These are phyloP conservation scores for Phialemonium atrogriseum DNA, from an alignment of 2,329 filamentous ascomycete species.

Conservation along the genomic window DNA sequence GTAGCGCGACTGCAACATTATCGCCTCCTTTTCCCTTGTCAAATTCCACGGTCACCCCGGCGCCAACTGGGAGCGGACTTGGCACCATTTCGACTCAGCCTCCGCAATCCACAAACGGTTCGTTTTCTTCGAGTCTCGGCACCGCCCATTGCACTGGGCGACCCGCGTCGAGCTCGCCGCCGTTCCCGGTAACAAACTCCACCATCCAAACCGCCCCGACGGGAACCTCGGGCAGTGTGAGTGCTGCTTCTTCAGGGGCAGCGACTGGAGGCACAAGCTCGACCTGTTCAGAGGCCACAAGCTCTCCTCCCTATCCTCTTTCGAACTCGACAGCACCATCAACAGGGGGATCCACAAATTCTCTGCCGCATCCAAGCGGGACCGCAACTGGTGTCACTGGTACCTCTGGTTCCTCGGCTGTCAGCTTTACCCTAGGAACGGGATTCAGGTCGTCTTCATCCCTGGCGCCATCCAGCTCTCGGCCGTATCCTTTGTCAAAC, in stretches of 20 bases:
- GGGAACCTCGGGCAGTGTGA: no score
- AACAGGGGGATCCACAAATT: no score
- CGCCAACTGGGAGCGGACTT: no score
- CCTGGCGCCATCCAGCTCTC: background rate
- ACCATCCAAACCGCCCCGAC: no score
- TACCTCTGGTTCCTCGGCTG: background rate
- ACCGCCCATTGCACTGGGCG: background rate
- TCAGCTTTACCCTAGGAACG: background rate
- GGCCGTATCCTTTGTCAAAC: constrained; percentile 6
- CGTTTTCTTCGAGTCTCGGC: background rate
- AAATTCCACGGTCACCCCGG: background rate
- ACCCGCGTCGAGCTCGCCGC: constrained; percentile 2
- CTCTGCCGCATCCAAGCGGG: no score
- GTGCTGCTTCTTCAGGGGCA: no score
- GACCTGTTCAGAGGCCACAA: background rate
- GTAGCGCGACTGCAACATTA: no score
- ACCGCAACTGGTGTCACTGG: background rate
- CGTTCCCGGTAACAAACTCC: constrained; percentile 9
- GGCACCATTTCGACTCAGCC: constrained; percentile 1
- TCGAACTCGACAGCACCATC: constrained; percentile 1
- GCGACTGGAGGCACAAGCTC: background rate
- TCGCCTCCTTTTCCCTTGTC: no score
- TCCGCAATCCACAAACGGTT: background rate
- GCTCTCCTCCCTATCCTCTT: constrained; percentile 3
- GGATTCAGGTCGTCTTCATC: background rate